Base-by-base conservation (phyloP, 2,329 filamentous ascomycete species). In the Fusarium napiforme region DNA sequence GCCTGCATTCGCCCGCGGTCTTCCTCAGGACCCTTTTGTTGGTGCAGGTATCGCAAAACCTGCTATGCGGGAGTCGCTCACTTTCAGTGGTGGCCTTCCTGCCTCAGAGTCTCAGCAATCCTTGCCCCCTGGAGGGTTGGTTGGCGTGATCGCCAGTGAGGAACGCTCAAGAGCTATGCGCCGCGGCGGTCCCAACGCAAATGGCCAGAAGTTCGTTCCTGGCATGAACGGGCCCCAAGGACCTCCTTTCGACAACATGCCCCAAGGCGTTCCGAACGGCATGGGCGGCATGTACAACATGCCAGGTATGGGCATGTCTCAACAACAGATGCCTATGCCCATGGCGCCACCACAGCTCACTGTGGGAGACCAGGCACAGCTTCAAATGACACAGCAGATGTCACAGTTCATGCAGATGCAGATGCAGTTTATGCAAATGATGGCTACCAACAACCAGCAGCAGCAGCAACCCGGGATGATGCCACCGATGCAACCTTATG, bases 361-460 rank as follows among this genome's bases (percentile, higher is more conserved):
- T 21, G 85, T 90, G 5, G 89, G 88, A 28, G 92, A 94, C 70
- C 92, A 93, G 79, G 91, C 91, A 34, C 93, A 96, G 76, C 87
- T 95, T 46, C 91, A 95, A 75, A 92, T 96, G 87, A 92, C 89
- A 11, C 92, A 94, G 78, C 93, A 95, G 79, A 95, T 96, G 93
- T 88, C 90, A 63, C 92, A 94, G 77, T 95, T 96, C 83, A 95
- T 96, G 93, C 92, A 95, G 79, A 94, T 96, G 92, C 94, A 97
- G 81, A 95, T 97, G 92, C 93, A 97, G 80, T 95, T 95, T 83
- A 96, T 97, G 92, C 93, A 95, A 78, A 92, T 94, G 90, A 93
- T 94, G 88, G 86, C 87, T 2, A 75, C 79, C 56, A 84, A 84
- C 69, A 71, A 73, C 49, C 71, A 80, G 62, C 52, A 80, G 62